Conservation (phyloP, 495 filamentous ascomycete genomes). For the Penicillium nucicola region DNA sequence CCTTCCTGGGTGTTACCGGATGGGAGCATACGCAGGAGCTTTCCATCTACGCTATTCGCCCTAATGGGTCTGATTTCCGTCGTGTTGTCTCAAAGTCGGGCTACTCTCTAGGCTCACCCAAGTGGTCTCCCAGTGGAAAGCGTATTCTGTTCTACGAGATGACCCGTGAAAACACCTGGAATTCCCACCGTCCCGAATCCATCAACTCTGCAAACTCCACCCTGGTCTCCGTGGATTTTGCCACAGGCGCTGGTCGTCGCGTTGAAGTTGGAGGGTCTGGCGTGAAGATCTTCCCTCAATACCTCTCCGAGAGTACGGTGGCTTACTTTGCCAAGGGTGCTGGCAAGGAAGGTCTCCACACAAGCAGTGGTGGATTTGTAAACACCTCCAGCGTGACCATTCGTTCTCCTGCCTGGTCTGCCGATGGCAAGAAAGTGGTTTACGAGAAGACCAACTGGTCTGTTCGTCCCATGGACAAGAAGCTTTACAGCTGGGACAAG, state of each 20-base stretch:
- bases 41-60: slow-evolving; percentile 25
- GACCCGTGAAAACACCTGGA: slow-evolving; percentile 23
- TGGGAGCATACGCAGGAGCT: slow-evolving; percentile 35
- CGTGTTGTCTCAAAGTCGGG: slow-evolving; percentile 9
- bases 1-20: slow-evolving; percentile 15
- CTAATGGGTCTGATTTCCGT: slow-evolving; percentile 26
- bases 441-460: slow-evolving; percentile 27
- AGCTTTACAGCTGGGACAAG: slow-evolving; percentile 27
- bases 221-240: slow-evolving; percentile 23
- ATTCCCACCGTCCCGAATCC: slow-evolving; percentile 23
- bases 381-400: slow-evolving; percentile 13
- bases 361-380: slow-evolving; percentile 12
- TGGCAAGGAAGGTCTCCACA: slow-evolving; percentile 17
- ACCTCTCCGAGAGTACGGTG: slow-evolving; percentile 14
- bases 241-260: slow-evolving; percentile 14
- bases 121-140: slow-evolving; percentile 27
- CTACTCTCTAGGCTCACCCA: slow-evolving; percentile 24
- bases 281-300: slow-evolving; percentile 27
- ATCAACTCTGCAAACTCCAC: slow-evolving; percentile 14
- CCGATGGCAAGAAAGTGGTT: slow-evolving; percentile 23
- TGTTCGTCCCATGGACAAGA: slow-evolving; percentile 22
- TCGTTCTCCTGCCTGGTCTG: slow-evolving; percentile 28
- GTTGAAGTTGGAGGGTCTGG: slow-evolving; percentile 15
- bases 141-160: slow-evolving; percentile 30
- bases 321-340: slow-evolving; percentile 27